Evolutionary conservation across 495 filamentous ascomycete genomes (phyloP), one percentile per base, ranked within the genome.

Genomic region (Daldinia caldariorum): DNA sequence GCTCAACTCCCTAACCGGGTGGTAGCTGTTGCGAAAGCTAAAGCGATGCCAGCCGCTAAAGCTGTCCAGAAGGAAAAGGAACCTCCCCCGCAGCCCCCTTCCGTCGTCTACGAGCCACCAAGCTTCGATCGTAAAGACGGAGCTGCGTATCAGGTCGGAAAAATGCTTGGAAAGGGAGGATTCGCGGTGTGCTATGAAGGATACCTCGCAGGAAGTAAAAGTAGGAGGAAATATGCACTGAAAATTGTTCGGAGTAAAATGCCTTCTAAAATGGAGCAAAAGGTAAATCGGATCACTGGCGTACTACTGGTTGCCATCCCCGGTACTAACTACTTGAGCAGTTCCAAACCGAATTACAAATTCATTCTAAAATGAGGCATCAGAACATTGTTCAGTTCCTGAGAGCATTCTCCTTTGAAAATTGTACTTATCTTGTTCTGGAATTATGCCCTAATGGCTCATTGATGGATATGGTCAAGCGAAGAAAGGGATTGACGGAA

Each of bases 331-430:
- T 2, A 5, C 38, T 60, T 26, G 13, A 41, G 49, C 55, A 97
- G 94, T 99, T 99, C 80, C 92, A 95, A 80, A 97, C 94, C 4
- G 96, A 99, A 76, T 86, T 99, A 1, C 94, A 97, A 78, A 97
- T 99, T 50, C 96, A 99, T 77, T 97, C 94, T 16, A 98, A 97
- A 77, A 94, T 99, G 90, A 88, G 88, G 38, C 94, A 99, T 71
- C 89, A 90, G 10, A 94, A 97, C 74, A 94, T 99, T 62, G 95
- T 98, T 57, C 90, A 93, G 66, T 98, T 98, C 74, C 88, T 97
- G 72, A 90, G 96, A 67, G 94, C 96, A 10, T 99, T 99, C 77
- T 90, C 93, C 22, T 98, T 93, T 77, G 84, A 90, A 63, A 86
- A 86, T 26, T 94, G 89, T 76, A 97, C 94, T 58, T 99, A 97